Evolutionary conservation across 2,329 filamentous ascomycete species (phyloP).

Genomic region (Ophiognomonia clavigignenti-juglandacearum): DNA sequence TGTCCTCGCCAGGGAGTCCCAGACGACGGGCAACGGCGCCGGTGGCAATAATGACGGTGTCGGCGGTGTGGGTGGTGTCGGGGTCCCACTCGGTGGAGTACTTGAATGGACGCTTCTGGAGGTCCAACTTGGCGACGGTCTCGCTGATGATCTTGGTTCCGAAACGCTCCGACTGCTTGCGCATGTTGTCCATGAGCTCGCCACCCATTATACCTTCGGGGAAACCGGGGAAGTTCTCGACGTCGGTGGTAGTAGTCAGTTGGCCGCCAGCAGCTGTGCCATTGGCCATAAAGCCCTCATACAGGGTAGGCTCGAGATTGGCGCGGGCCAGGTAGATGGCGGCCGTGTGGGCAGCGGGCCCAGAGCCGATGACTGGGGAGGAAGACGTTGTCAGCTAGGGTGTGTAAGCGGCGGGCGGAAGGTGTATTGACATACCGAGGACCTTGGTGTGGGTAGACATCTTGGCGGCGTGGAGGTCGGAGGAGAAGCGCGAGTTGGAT

Average conservation of each 20-base stretch:
- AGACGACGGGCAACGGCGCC: slow-evolving; percentile 87
- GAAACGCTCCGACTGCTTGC: slow-evolving; percentile 82
- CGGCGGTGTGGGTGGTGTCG: slow-evolving; percentile 78
- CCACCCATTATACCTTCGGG: slow-evolving; percentile 80
- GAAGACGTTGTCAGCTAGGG: slow-evolving; percentile 9
- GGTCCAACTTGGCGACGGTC: slow-evolving; percentile 84
- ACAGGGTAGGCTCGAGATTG: slow-evolving; percentile 90
- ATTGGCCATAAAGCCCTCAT: slow-evolving; percentile 97
- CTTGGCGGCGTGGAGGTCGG: slow-evolving; percentile 43
- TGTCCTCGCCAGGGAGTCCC: slow-evolving; percentile 80
- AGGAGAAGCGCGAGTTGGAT: slow-evolving; percentile 31
- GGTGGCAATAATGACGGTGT: slow-evolving; percentile 89
- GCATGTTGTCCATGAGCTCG: slow-evolving; percentile 95
- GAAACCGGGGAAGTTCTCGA: slow-evolving; percentile 98
- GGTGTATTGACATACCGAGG: slow-evolving; percentile 60
- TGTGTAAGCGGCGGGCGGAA: no score
- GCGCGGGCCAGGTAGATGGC: slow-evolving; percentile 94
- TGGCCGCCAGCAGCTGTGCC: slow-evolving; percentile 95
- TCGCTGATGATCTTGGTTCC: slow-evolving; percentile 91
- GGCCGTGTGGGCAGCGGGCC: slow-evolving; percentile 94
- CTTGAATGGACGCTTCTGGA: slow-evolving; percentile 80
- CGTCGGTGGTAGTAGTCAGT: slow-evolving; percentile 95
- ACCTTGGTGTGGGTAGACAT: slow-evolving; percentile 79
- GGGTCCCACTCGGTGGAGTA: slow-evolving; percentile 89
- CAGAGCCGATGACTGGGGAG: slow-evolving; percentile 73